A percentile compares a stretch with the other conserved stretches of the same genome.
Conservation (phyloP, 768 basidiomycete genomes). For the Leccinum broughii region DNA sequence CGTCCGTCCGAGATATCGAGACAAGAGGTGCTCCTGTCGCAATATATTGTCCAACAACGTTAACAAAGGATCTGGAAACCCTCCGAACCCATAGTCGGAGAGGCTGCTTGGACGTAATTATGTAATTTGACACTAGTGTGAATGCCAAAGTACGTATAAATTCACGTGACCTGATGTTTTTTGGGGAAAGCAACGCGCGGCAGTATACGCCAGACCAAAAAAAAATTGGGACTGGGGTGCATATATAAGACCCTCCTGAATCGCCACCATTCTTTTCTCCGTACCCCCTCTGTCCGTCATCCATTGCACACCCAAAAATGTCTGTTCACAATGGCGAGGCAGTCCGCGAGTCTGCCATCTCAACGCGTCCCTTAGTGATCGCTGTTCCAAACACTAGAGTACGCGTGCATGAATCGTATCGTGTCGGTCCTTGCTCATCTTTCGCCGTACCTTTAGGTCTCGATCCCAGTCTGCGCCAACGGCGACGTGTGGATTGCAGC, state of each 20-base stretch:
- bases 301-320: constrained; percentile 29
- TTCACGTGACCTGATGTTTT: constrained; percentile 32
- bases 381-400: constrained; percentile 36
- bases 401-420: constrained; percentile 20
- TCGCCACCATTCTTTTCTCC: constrained; percentile 7
- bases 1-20: neutral
- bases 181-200: constrained; percentile 26
- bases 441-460: constrained; percentile 49
- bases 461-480: constrained; percentile 83
- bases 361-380: constrained; percentile 38
- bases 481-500: constrained; percentile 89
- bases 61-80: neutral
- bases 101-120: neutral
- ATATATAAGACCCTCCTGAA: constrained; percentile 22
- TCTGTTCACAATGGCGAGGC: constrained; percentile 33
- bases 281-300: constrained; percentile 8
- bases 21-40: neutral
- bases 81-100: too few species aligned
- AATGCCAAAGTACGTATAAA: constrained; percentile 20
- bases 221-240: constrained; percentile 34
- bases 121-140: constrained; percentile 1
- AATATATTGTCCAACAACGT: neutral
- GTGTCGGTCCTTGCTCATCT: constrained; percentile 6
- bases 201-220: constrained; percentile 24
- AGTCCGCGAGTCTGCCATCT: constrained; percentile 30